Conservation (phyloP, 2,329 filamentous ascomycete genomes). For the Ascochyta fabae region DNA sequence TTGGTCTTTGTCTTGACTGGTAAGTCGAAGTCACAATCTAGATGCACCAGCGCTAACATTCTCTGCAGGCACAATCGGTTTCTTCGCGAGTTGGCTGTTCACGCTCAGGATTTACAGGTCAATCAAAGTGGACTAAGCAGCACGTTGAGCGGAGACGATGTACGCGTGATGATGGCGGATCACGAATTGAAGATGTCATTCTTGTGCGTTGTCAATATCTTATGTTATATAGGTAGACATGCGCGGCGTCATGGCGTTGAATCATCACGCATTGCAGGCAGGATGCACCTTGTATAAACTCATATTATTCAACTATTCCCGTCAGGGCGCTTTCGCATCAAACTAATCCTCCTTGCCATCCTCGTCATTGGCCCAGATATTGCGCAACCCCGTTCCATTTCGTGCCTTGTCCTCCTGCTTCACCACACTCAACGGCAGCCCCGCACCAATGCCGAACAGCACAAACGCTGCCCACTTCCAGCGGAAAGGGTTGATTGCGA, state of each 20-base stretch:
- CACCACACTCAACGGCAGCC: conserved; percentile 71
- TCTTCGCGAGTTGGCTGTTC: conserved; percentile 94
- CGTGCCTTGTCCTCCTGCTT: conserved; percentile 68
- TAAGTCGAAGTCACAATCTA: conserved; percentile 55
- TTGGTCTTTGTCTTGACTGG: conserved; percentile 93
- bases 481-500: conserved; percentile 80
- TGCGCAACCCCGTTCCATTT: conserved; percentile 58
- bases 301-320: background rate
- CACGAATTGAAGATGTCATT: background rate
- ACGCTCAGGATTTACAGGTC: conserved; percentile 92
- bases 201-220: background rate
- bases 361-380: conserved; percentile 8
- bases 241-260: conserved; percentile 7
- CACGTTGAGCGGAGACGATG: background rate
- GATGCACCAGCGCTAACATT: conserved; percentile 14
- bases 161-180: background rate
- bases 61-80: conserved; percentile 83
- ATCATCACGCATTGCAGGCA: background rate
- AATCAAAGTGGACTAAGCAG: conserved; percentile 89
- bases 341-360: conserved; percentile 3
- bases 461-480: conserved; percentile 92
- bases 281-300: background rate
- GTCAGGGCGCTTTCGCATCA: background rate
- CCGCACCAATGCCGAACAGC: conserved; percentile 74
- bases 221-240: conserved; percentile 7